Percentiles rank a stretch among this genome's conserved stretches.
These are phyloP conservation scores for Eimeria necatrix DNA, from an alignment of 169 alveolate species.

Conservation along the genomic window DNA sequence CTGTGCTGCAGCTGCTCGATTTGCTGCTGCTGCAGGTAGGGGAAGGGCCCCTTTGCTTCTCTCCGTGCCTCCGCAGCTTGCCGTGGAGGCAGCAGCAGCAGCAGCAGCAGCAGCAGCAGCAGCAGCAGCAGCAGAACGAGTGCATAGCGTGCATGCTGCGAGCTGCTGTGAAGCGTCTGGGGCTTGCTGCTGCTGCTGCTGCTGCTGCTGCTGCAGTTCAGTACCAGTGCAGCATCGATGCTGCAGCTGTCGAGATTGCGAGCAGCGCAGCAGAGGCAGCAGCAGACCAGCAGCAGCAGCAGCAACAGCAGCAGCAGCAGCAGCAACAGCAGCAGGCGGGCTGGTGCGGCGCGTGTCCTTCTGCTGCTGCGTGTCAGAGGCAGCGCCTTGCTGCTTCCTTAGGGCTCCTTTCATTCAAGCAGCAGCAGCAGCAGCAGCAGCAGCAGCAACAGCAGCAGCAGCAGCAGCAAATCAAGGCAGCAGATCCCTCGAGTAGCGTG, in stretches of 20 bases:
- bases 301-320: neutral
- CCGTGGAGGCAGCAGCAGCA: neutral
- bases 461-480: neutral
- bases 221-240: constrained; percentile 16
- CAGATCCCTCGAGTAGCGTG: neutral
- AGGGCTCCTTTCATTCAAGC: neutral
- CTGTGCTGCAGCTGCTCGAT: too few species aligned
- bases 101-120: neutral
- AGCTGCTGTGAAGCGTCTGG: neutral
- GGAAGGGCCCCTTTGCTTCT: constrained; percentile 24
- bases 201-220: constrained; percentile 26
- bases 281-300: constrained; percentile 1
- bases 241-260: neutral
- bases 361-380: neutral
- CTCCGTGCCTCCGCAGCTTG: neutral
- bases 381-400: neutral
- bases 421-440: constrained; percentile 1
- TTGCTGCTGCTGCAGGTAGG: constrained; percentile 8
- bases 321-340: neutral
- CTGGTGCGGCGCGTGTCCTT: constrained; percentile 4
- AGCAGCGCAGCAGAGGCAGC: neutral
- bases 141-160: neutral
- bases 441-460: neutral
- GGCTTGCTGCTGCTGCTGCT: constrained; percentile 10
- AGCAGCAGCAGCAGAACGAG: neutral